Percentiles rank a stretch among this genome's conserved stretches.
phyloP scores from a whole-genome alignment of 2,329 filamentous ascomycete species.

The Neobulgaria alba region DNA sequence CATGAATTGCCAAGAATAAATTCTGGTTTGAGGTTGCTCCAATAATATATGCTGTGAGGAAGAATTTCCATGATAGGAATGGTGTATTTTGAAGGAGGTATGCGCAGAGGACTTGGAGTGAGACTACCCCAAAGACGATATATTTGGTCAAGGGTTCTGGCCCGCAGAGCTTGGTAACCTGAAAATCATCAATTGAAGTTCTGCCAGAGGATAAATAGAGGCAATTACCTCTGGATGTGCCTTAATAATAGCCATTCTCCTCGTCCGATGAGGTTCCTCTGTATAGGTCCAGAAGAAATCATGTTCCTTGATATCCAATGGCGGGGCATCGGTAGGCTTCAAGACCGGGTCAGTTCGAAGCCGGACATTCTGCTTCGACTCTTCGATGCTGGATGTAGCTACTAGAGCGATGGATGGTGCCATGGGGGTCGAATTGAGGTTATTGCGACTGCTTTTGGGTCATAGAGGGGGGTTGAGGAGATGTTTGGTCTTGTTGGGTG shows the following conservation, averaged over 20 bases:
- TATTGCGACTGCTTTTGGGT: too few species aligned
- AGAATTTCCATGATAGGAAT: slow-evolving; percentile 76
- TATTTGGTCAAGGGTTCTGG: slow-evolving; percentile 95
- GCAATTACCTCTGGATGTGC: slow-evolving; percentile 81
- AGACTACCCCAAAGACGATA: slow-evolving; percentile 74
- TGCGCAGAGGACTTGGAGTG: slow-evolving; percentile 70
- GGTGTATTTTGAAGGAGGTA: slow-evolving; percentile 68
- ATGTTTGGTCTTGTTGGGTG: too few species aligned
- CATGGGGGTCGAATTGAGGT: too few species aligned
- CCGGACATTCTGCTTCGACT: background rate
- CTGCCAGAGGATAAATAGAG: background rate
- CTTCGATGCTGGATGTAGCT: background rate
- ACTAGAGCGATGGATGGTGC: background rate
- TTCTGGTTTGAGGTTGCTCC: slow-evolving; percentile 98
- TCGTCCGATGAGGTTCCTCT: slow-evolving; percentile 89
- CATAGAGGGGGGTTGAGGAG: too few species aligned
- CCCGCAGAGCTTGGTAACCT: slow-evolving; percentile 96
- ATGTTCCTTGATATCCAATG: slow-evolving; percentile 24
- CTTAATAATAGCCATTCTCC: slow-evolving; percentile 92
- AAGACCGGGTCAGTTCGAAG: background rate
- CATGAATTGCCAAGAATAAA: slow-evolving; percentile 95
- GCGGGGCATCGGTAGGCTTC: background rate
- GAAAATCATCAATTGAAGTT: slow-evolving; percentile 7
- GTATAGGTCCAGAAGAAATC: slow-evolving; percentile 98
- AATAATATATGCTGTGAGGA: slow-evolving; percentile 80